These are phyloP conservation scores for Salix koriyanagi DNA, from an alignment of 345 rosid species.

Conservation along the genomic window DNA sequence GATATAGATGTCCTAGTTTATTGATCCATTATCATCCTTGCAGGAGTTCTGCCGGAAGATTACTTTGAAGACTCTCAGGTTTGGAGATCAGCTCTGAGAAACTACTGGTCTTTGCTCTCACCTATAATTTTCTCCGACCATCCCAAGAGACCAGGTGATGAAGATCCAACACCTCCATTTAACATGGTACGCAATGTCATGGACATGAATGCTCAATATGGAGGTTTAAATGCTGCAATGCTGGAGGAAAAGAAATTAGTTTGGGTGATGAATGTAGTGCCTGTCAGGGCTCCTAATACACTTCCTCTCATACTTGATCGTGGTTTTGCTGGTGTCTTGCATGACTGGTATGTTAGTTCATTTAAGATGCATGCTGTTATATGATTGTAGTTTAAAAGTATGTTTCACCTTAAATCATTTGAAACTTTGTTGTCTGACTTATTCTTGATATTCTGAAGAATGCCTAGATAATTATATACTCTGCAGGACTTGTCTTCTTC, in stretches of 20 bases:
- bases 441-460: background rate
- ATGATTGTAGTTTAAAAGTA: background rate
- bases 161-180: conserved; percentile 92
- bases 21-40: conserved; percentile 25
- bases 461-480: background rate
- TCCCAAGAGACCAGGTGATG: conserved; percentile 99
- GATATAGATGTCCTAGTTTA: conserved; percentile 1
- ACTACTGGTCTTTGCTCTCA: conserved; percentile 91
- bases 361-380: background rate
- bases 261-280: conserved; percentile 98
- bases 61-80: conserved; percentile 63
- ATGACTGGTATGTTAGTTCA: conserved; percentile 64
- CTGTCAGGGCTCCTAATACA: conserved; percentile 61
- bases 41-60: conserved; percentile 79
- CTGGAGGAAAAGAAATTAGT: conserved; percentile 65
- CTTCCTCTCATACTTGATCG: conserved; percentile 86
- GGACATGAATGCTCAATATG: conserved; percentile 97
- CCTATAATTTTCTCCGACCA: conserved; percentile 98
- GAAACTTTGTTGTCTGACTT: background rate
- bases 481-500: background rate
- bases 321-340: conserved; percentile 88
- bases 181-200: conserved; percentile 96
- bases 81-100: conserved; percentile 72
- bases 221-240: conserved; percentile 75
- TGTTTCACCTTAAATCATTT: background rate